A percentile compares a stretch with the other conserved stretches of the same genome.
phyloP scores from a whole-genome alignment of 306 rosid genomes.

The Vicia villosa region DNA sequence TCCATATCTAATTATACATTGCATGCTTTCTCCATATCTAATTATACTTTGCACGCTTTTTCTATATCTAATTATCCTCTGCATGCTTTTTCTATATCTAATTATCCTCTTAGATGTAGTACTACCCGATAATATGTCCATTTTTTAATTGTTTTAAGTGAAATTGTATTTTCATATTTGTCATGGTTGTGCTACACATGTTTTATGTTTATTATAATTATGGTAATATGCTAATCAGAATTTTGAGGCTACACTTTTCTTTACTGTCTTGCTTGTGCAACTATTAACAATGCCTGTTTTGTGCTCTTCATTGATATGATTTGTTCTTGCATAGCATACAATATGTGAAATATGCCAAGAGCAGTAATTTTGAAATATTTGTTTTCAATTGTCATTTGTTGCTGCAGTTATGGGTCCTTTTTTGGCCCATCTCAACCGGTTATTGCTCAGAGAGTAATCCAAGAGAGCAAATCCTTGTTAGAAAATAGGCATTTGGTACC shows the following conservation, averaged over 20 bases:
- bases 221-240: not conserved
- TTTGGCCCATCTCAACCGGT: slow-evolving; percentile 89
- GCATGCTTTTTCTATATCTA: not conserved
- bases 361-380: slow-evolving; percentile 30
- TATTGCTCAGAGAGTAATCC: slow-evolving; percentile 85
- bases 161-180: not conserved
- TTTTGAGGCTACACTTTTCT: not conserved
- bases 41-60: not conserved
- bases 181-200: slow-evolving; percentile 1
- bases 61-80: not conserved
- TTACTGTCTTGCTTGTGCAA: not conserved
- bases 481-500: slow-evolving; percentile 72
- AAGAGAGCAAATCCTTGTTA: slow-evolving; percentile 86
- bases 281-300: slow-evolving; percentile 11
- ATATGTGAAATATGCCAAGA: slow-evolving; percentile 24
- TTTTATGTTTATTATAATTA: not conserved
- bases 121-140: not conserved
- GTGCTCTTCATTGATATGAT: slow-evolving; percentile 1
- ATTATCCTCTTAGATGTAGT: not conserved
- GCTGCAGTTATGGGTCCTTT: slow-evolving; percentile 87
- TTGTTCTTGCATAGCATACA: not conserved
- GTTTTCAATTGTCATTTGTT: slow-evolving; percentile 26
- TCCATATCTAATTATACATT: too few relatives aligned
- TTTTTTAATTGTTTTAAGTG: slow-evolving; percentile 15
- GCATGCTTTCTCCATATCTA: too few relatives aligned